Evolutionary conservation across 2,329 filamentous ascomycete species (phyloP), one percentile per base, ranked within the genome.

Genomic region (Aureobasidium lini): DNA sequence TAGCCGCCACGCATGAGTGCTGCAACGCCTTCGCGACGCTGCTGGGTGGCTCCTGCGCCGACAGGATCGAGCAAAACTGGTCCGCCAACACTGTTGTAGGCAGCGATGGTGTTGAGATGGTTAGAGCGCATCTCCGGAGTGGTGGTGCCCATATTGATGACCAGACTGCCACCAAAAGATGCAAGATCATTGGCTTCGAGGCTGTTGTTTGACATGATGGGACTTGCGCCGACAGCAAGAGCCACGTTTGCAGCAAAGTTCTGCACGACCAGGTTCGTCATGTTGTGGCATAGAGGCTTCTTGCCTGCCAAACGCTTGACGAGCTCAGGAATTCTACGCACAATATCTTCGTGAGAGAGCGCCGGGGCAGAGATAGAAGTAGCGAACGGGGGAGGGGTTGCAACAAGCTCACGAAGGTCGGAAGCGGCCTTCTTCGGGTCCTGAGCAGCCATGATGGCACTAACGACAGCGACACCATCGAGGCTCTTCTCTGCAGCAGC

Each of bases 221-320:
- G 93, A 18, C 88, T 94, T 11, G 89, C 88, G 37, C 93, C 93
- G 18, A 95, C 81, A 36, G 87, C 84, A 15, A 96, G 81, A 40
- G 90, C 90, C 3, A 96, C 87, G 69, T 95, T 96, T 56, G 94
- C 93, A 15, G 92, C 89, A 68, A 97, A 89, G 75, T 96, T 96
- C 69, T 96, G 91, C 23, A 96, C 93, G 0, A 97, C 93, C 56
- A 92, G 80, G 71, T 97, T 97, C 57, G 94, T 97, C 90, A 97
- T 97, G 75, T 96, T 96, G 75, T 97, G 93, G 53, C 88, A 88
- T 23, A 97, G 79, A 0, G 92, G 91, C 60, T 82, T 86, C 44
- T 75, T 78, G 2, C 77, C 71, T 5, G 82, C 82, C 49, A 96
- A 81, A 6, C 79, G 77, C 61, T 76, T 77, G 44, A 95, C 77